These are phyloP conservation scores for Parietaria judaica DNA, from an alignment of 306 rosid species.

Conservation along the genomic window DNA sequence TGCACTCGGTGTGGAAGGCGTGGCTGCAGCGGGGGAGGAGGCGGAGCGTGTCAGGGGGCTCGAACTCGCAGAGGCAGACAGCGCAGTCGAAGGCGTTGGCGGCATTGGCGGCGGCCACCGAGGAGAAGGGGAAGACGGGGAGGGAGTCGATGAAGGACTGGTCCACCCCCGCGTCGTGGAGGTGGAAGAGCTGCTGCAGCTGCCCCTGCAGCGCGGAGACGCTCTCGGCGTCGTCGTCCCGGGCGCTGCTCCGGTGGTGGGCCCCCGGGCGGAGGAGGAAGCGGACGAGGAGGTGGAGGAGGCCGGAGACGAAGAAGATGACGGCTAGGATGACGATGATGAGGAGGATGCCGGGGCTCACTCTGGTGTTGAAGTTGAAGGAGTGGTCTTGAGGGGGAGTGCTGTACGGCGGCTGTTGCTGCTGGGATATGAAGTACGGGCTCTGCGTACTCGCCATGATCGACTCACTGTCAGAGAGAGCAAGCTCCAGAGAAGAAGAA, in stretches of 20 bases:
- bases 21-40: slow-evolving; percentile 90
- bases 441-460: background rate
- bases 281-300: slow-evolving; percentile 85
- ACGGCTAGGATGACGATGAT: slow-evolving; percentile 70
- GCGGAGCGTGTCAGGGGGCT: slow-evolving; percentile 72
- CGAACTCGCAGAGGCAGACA: slow-evolving; percentile 91
- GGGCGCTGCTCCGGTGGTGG: background rate
- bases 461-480: too few species aligned
- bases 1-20: slow-evolving; percentile 88
- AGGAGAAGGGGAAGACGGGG: slow-evolving; percentile 74
- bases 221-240: slow-evolving; percentile 60
- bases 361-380: slow-evolving; percentile 43
- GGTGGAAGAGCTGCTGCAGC: slow-evolving; percentile 85
- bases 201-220: slow-evolving; percentile 89
- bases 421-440: slow-evolving; percentile 21
- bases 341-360: slow-evolving; percentile 69
- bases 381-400: slow-evolving; percentile 19
- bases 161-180: slow-evolving; percentile 94
- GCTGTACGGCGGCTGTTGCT: slow-evolving; percentile 27
- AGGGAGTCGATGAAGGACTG: slow-evolving; percentile 84
- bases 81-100: slow-evolving; percentile 90
- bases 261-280: slow-evolving; percentile 49
- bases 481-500: too few species aligned
- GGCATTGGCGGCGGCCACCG: slow-evolving; percentile 69
- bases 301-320: slow-evolving; percentile 83